Evolutionary conservation across 208 protist species (phyloP).

Genomic region (Endotrypanum monterogeii): DNA sequence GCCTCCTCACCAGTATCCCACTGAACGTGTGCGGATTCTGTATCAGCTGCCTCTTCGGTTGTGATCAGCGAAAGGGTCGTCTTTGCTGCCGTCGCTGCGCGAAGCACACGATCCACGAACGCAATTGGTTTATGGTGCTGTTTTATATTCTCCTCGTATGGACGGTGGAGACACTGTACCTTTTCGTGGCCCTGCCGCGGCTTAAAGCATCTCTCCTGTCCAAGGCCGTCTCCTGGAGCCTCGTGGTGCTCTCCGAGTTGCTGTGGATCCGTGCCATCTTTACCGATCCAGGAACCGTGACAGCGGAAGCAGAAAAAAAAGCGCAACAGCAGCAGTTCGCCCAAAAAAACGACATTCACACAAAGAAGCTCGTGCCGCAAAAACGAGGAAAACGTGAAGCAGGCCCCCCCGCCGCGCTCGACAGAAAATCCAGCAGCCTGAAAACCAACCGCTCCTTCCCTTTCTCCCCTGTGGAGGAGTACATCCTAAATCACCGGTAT

Average conservation of each 20-base stretch:
- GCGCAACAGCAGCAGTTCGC: conserved; percentile 28
- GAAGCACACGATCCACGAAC: conserved; percentile 48
- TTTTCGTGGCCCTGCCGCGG: conserved; percentile 57
- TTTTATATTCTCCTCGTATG: conserved; percentile 89
- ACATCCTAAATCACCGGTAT: conserved; percentile 69
- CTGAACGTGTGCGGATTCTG: conserved; percentile 43
- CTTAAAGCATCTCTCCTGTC: conserved; percentile 46
- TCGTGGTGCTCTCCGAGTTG: conserved; percentile 65
- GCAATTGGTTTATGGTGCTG: conserved; percentile 84
- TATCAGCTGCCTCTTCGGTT: conserved; percentile 50
- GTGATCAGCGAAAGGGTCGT: conserved; percentile 45
- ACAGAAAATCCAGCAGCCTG: background rate
- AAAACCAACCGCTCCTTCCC: conserved; percentile 6
- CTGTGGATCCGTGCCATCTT: conserved; percentile 75
- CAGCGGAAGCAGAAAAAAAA: conserved; percentile 35
- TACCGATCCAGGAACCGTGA: conserved; percentile 83
- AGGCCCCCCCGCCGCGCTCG: background rate
- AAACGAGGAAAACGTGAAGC: background rate
- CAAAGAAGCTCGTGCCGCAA: background rate
- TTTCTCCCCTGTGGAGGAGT: conserved; percentile 55
- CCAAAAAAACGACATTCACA: background rate
- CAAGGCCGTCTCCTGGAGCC: conserved; percentile 57
- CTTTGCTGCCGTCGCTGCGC: conserved; percentile 37
- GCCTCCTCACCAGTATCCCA: conserved; percentile 36
- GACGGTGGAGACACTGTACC: conserved; percentile 80